These are phyloP conservation scores for Ogataea philodendri DNA, from an alignment of 805 yeast species.

Conservation along the genomic window DNA sequence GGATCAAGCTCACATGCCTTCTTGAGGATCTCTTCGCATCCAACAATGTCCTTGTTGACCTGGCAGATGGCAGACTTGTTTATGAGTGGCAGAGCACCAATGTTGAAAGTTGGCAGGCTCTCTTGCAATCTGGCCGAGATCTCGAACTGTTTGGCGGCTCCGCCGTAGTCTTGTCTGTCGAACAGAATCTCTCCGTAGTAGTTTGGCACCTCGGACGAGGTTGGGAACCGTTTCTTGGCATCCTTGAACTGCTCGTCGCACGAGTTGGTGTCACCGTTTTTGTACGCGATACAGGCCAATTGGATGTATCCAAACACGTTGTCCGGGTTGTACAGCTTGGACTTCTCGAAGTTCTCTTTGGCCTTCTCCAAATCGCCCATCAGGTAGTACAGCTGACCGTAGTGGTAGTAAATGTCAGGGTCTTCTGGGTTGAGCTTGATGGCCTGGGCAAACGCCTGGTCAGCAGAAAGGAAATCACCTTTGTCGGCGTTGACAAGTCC, in stretches of 20 bases:
- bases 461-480: constrained; percentile 59
- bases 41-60: constrained; percentile 51
- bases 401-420: constrained; percentile 88
- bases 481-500: constrained; percentile 83
- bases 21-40: constrained; percentile 63
- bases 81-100: constrained; percentile 86
- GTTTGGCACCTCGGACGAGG: constrained; percentile 89
- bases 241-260: constrained; percentile 64
- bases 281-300: constrained; percentile 87
- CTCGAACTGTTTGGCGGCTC: constrained; percentile 82
- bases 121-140: constrained; percentile 80
- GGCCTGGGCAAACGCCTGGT: constrained; percentile 69
- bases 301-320: constrained; percentile 88
- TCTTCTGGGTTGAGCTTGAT: constrained; percentile 62
- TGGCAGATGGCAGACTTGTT: constrained; percentile 80
- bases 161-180: constrained; percentile 69
- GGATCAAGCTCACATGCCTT: constrained; percentile 84
- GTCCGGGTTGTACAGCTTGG: constrained; percentile 68
- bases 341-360: constrained; percentile 67
- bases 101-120: constrained; percentile 61
- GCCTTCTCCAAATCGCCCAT: constrained; percentile 75
- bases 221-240: constrained; percentile 74
- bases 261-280: constrained; percentile 58
- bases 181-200: constrained; percentile 92
- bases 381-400: constrained; percentile 87